phyloP scores from a whole-genome alignment of 495 filamentous ascomycete genomes.

The Massariosphaeria phaeospora region DNA sequence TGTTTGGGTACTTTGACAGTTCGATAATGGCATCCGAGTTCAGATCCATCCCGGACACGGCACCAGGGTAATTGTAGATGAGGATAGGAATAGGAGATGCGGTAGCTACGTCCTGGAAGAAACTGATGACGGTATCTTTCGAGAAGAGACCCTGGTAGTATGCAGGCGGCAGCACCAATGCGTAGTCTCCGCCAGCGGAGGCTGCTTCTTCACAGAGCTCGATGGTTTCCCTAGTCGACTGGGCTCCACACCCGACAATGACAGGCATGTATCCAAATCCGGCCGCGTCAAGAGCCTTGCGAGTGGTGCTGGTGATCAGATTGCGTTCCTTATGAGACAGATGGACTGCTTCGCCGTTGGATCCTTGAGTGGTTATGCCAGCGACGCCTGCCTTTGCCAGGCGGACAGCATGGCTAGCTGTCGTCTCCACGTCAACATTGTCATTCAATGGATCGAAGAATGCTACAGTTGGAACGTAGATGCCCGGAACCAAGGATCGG shows the following conservation, averaged over 20 bases:
- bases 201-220: constrained; percentile 71
- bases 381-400: constrained; percentile 76
- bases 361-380: constrained; percentile 80
- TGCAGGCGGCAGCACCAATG: constrained; percentile 75
- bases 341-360: constrained; percentile 63
- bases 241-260: constrained; percentile 78
- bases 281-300: constrained; percentile 64
- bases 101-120: constrained; percentile 73
- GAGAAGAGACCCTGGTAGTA: constrained; percentile 71
- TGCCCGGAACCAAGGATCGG: constrained; percentile 34
- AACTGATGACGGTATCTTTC: constrained; percentile 60
- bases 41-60: constrained; percentile 74
- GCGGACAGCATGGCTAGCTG: constrained; percentile 70
- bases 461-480: constrained; percentile 42
- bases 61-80: constrained; percentile 92
- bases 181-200: constrained; percentile 74
- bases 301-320: constrained; percentile 64
- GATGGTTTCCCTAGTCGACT: constrained; percentile 83
- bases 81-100: constrained; percentile 80
- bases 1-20: constrained; percentile 74
- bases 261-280: constrained; percentile 66
- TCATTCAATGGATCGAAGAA: constrained; percentile 40
- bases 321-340: constrained; percentile 39
- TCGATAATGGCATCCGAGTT: constrained; percentile 72
- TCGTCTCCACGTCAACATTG: constrained; percentile 62